phyloP scores from a whole-genome alignment of 768 basidiomycete species.

The Hericium rajendrae region DNA sequence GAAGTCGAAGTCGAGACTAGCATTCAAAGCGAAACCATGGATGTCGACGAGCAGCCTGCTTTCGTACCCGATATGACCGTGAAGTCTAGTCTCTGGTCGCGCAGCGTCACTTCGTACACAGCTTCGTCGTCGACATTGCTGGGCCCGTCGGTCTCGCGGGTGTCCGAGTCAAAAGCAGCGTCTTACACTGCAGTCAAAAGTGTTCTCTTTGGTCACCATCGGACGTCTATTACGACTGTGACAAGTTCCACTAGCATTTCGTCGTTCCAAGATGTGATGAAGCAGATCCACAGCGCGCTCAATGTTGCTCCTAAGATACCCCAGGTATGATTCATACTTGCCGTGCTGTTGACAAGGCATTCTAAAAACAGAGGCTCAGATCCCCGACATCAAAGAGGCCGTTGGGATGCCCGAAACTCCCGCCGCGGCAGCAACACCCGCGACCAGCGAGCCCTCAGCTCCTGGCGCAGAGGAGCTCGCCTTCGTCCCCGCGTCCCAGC shows the following conservation, averaged over 20 bases:
- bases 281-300: slow-evolving; percentile 59
- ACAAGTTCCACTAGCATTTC: neutral
- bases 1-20: neutral
- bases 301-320: slow-evolving; percentile 48
- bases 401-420: neutral
- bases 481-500: slow-evolving; percentile 61
- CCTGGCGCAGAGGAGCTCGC: slow-evolving; percentile 56
- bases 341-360: neutral
- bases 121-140: slow-evolving; percentile 14
- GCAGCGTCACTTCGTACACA: neutral
- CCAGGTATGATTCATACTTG: slow-evolving; percentile 22
- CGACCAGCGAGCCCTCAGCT: slow-evolving; percentile 2
- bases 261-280: slow-evolving; percentile 42
- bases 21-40: neutral
- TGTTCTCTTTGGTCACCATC: neutral
- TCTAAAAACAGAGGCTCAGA: neutral
- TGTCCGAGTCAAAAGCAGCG: neutral
- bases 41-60: neutral
- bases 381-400: neutral
- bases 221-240: too few relatives aligned
- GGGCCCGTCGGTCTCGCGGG: slow-evolving; percentile 1
- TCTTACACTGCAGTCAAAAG: neutral
- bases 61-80: neutral
- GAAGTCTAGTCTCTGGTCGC: slow-evolving; percentile 4
- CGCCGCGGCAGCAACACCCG: slow-evolving; percentile 6